A percentile compares a stretch with the other conserved stretches of the same genome.
phyloP scores from a whole-genome alignment of 2,329 filamentous ascomycete genomes.

The Neonectria coccinea region DNA sequence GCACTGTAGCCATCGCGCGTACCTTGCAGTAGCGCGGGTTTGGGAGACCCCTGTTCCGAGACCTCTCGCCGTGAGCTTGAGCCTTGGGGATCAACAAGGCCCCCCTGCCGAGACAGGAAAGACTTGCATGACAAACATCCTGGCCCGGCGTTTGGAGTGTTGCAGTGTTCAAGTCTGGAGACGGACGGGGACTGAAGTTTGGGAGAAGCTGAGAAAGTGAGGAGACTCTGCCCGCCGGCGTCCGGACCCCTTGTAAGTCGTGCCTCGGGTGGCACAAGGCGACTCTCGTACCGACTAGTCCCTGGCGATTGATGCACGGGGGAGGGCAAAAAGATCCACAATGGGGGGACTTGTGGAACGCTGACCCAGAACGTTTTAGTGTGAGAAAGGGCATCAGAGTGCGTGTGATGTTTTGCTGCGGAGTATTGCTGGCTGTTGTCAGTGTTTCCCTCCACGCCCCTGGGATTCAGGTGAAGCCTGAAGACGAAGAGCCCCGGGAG shows the following conservation, averaged over 20 bases:
- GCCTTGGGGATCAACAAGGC: constrained; percentile 39
- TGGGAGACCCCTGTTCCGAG: constrained; percentile 27
- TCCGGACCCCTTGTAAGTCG: constrained; percentile 8
- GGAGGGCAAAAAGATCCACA: constrained; percentile 13
- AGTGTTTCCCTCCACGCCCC: constrained; percentile 2
- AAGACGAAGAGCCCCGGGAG: not conserved
- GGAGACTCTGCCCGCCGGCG: not conserved
- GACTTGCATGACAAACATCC: constrained; percentile 44
- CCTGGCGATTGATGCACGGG: constrained; percentile 16
- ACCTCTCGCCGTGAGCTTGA: constrained; percentile 45
- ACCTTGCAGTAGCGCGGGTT: constrained; percentile 45
- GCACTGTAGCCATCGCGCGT: constrained; percentile 37
- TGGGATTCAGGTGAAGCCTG: constrained; percentile 26
- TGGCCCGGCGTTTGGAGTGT: constrained; percentile 36
- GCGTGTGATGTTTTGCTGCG: constrained; percentile 4
- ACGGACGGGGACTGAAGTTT: constrained; percentile 2
- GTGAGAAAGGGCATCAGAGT: constrained; percentile 9
- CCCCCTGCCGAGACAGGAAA: constrained; percentile 36
- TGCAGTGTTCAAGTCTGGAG: not conserved
- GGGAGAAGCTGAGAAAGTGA: constrained; percentile 17
- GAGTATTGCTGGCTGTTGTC: constrained; percentile 6
- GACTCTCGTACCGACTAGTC: constrained; percentile 19
- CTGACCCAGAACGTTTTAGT: constrained; percentile 7
- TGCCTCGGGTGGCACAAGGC: constrained; percentile 17
- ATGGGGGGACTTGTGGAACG: constrained; percentile 29